These are phyloP conservation scores for Elsinoe perseae DNA, from an alignment of 2,329 filamentous ascomycete genomes.

Conservation along the genomic window DNA sequence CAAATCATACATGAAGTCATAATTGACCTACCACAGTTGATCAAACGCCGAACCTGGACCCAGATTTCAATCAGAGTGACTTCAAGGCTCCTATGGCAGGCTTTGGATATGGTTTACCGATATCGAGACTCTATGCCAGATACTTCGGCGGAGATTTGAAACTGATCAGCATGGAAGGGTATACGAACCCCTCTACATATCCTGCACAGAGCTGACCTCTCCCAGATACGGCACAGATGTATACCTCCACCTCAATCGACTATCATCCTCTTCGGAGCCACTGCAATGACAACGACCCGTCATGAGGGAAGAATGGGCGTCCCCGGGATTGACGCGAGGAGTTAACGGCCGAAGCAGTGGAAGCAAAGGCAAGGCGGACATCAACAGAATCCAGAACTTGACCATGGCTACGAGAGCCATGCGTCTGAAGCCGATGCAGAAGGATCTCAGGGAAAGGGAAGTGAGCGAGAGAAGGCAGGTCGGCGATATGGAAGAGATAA, in stretches of 20 bases:
- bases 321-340: slow-evolving; percentile 28
- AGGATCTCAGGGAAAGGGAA: slow-evolving; percentile 45
- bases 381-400: slow-evolving; percentile 42
- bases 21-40: slow-evolving; percentile 56
- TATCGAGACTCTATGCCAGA: slow-evolving; percentile 84
- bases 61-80: slow-evolving; percentile 97
- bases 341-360: slow-evolving; percentile 43
- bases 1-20: background rate
- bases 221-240: slow-evolving; percentile 92
- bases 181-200: slow-evolving; percentile 35
- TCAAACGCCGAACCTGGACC: slow-evolving; percentile 86
- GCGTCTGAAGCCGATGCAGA: slow-evolving; percentile 58
- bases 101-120: slow-evolving; percentile 95
- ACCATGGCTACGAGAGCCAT: slow-evolving; percentile 43
- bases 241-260: slow-evolving; percentile 91
- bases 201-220: slow-evolving; percentile 21
- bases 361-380: slow-evolving; percentile 25
- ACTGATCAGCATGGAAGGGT: slow-evolving; percentile 99
- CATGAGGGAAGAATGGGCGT: slow-evolving; percentile 63
- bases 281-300: slow-evolving; percentile 87
- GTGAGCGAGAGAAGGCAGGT: slow-evolving; percentile 84
- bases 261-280: slow-evolving; percentile 92
- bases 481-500: slow-evolving; percentile 71
- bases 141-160: slow-evolving; percentile 98
- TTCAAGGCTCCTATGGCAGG: slow-evolving; percentile 99